phyloP scores from a whole-genome alignment of 495 filamentous ascomycete species.

The Xylaria cubensis region DNA sequence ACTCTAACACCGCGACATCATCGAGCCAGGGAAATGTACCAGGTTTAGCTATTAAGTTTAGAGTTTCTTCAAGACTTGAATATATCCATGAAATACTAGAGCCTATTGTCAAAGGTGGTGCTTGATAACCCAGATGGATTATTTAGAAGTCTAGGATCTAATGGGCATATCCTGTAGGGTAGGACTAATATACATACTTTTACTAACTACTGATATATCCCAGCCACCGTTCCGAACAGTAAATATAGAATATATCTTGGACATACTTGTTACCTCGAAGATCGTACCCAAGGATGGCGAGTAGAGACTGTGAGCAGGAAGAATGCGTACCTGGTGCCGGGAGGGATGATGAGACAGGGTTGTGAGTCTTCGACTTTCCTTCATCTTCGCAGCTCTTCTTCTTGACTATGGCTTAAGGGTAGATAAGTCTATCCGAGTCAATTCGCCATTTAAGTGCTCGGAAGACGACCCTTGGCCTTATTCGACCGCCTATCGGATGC shows the following conservation, averaged over 20 bases:
- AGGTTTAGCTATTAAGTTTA: neutral
- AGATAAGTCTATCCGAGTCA: no score
- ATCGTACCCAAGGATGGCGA: neutral
- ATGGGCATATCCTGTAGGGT: no score
- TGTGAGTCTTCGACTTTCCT: neutral
- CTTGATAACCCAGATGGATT: no score
- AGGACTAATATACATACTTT: no score
- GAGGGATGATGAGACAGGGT: neutral
- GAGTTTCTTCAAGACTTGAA: neutral
- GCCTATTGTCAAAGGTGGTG: neutral
- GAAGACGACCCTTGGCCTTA: neutral
- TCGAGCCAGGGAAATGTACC: neutral
- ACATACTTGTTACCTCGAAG: neutral
- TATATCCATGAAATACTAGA: neutral
- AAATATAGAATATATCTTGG: neutral
- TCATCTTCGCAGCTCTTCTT: neutral
- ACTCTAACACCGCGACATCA: neutral
- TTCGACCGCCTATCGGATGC: neutral
- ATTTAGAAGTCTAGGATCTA: no score
- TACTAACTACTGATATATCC: no score
- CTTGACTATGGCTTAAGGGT: no score
- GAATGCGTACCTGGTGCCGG: neutral
- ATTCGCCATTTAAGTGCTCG: neutral
- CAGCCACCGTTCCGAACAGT: neutral
- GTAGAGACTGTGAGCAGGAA: neutral